Evolutionary conservation across 2,329 filamentous ascomycete genomes (phyloP).

Genomic region (Beauveria australis): DNA sequence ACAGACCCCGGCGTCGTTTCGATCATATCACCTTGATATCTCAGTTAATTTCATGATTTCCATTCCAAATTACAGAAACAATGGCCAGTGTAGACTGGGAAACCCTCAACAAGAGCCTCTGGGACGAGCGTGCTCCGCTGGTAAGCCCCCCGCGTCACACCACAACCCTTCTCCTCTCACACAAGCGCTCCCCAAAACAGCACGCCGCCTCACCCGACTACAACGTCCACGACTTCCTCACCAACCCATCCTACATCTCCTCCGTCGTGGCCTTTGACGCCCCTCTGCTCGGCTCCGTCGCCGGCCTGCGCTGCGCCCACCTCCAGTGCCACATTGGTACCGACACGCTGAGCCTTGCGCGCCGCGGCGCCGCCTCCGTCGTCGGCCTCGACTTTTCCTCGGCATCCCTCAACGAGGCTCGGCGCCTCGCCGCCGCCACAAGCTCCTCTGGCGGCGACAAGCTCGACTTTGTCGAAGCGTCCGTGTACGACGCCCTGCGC

Average conservation of each 20-base stretch:
- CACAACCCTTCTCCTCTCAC: neutral
- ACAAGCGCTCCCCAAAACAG: neutral
- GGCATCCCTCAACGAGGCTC: conserved; percentile 9
- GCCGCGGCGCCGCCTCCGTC: conserved; percentile 13
- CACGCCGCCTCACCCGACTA: conserved; percentile 12
- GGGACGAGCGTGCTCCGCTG: conserved; percentile 13
- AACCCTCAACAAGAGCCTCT: conserved; percentile 7
- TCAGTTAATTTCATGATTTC: neutral
- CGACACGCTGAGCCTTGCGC: conserved; percentile 13
- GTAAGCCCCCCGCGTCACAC: neutral
- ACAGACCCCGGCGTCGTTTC: no score
- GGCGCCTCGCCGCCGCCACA: conserved; percentile 9
- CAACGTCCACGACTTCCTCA: conserved; percentile 7
- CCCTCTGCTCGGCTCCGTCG: conserved; percentile 9
- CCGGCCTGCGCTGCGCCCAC: conserved; percentile 11
- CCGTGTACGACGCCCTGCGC: conserved; percentile 10
- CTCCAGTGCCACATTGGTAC: conserved; percentile 16
- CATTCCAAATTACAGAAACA: neutral
- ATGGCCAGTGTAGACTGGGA: conserved; percentile 11
- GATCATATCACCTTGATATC: no score
- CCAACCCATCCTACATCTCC: conserved; percentile 2
- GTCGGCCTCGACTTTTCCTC: conserved; percentile 14
- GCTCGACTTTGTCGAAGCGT: conserved; percentile 12
- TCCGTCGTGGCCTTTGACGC: conserved; percentile 10
- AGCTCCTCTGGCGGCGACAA: conserved; percentile 8